Conservation (phyloP, 306 rosid species). For the Vigna angularis region DNA sequence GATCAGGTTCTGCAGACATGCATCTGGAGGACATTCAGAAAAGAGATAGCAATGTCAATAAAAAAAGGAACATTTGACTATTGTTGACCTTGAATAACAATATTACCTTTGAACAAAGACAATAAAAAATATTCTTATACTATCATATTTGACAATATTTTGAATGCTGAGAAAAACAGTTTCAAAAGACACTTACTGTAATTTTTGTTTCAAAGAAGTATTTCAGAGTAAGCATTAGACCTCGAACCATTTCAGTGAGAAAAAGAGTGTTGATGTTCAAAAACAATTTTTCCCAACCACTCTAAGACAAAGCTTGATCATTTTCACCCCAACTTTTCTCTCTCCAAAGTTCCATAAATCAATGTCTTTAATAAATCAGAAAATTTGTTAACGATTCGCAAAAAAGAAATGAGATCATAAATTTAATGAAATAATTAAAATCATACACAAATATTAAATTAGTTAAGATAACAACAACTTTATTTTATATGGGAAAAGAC, state of each 20-base stretch:
- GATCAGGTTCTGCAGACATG: too few relatives aligned
- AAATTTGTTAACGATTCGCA: background rate
- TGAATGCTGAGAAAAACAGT: background rate
- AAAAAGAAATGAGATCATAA: constrained; percentile 23
- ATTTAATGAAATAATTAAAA: constrained; percentile 5
- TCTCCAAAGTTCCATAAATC: background rate
- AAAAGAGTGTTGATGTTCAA: constrained; percentile 81
- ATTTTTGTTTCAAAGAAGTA: constrained; percentile 90
- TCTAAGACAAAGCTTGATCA: background rate
- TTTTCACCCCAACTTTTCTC: constrained; percentile 24
- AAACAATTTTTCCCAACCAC: constrained; percentile 33
- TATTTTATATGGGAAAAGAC: background rate
- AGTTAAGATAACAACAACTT: background rate
- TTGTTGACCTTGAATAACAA: too few relatives aligned
- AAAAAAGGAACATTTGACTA: too few relatives aligned
- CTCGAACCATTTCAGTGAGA: constrained; percentile 99
- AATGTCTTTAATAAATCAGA: background rate
- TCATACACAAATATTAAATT: background rate
- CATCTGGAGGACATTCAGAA: too few relatives aligned
- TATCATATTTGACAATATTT: too few relatives aligned
- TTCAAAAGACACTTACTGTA: constrained; percentile 73
- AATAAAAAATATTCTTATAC: too few relatives aligned
- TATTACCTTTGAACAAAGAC: too few relatives aligned
- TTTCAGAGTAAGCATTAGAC: constrained; percentile 89
- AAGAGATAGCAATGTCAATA: too few relatives aligned